Percentiles rank a stretch among this genome's conserved stretches.
These are phyloP conservation scores for Trichoderma virens DNA, from an alignment of 495 filamentous ascomycete species.

Conservation along the genomic window DNA sequence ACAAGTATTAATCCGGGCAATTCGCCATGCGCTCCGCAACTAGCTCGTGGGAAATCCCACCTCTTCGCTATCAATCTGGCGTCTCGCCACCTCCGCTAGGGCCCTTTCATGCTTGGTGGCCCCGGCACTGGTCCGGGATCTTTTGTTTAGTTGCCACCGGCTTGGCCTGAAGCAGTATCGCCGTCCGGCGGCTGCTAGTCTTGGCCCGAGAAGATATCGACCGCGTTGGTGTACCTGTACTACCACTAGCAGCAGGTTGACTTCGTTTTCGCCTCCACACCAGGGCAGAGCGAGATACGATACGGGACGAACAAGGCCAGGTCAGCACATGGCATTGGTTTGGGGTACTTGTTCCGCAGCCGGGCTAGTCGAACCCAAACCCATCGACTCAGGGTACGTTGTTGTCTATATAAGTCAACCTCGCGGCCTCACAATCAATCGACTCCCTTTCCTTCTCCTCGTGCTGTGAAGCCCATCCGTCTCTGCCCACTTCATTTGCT, in stretches of 20 bases:
- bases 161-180: neutral
- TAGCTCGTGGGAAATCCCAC: neutral
- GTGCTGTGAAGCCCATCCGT: neutral
- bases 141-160: slow-evolving; percentile 6
- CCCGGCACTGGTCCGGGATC: slow-evolving; percentile 6
- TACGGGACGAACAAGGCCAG: no score
- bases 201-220: slow-evolving; percentile 4
- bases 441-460: neutral
- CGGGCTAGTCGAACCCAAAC: no score
- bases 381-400: no score
- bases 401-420: neutral
- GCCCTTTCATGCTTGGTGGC: neutral
- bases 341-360: no score
- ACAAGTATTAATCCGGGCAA: neutral
- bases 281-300: no score
- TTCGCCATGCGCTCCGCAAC: neutral
- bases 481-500: neutral
- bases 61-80: neutral
- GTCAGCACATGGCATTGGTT: no score
- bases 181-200: neutral
- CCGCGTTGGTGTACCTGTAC: neutral
- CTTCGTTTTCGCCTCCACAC: slow-evolving; percentile 1
- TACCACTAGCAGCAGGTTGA: neutral
- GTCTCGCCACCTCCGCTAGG: neutral
- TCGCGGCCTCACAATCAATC: neutral